Evolutionary conservation across 345 rosid species (phyloP), one percentile per base, ranked within the genome.

Genomic region (Conringia planisiliqua): DNA sequence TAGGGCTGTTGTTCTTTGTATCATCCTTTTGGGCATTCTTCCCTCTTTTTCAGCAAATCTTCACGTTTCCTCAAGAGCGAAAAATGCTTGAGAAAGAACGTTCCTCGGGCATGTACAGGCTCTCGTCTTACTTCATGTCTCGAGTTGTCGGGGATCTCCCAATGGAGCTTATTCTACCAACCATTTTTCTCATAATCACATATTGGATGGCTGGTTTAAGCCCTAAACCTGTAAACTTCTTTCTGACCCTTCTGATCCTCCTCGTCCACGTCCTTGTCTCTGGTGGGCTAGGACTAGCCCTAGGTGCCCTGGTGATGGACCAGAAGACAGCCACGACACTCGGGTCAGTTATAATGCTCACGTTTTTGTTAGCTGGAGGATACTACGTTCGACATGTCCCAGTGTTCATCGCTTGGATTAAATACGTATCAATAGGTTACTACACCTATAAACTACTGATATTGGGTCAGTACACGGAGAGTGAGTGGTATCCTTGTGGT

Each of bases 221-320:
- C 61, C 78, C 78, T 55, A 67, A 74, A 0, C 70, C 78, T 0
- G 39, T 1, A 17, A 73, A 79, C 65, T 87, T 87, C 79, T 22
- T 91, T 10, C 36, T 72, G 42, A 82, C 96, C 12, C 81, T 90
- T 55, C 30, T 74, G 44, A 38, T 65, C 17, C 73, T 87, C 61
- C 91, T 90, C 10, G 79, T 86, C 83, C 85, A 86, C 38, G 97
- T 95, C 78, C 85, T 95, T 46, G 97, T 95, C 10, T 84, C 99
- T 10, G 97, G 93, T 80, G 93, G 97, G 3, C 78, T 95, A 16
- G 99, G 99, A 24, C 80, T 95, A 17, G 97, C 92, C 1, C 82
- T 95, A 1, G 97, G 99, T 0, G 99, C 99, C 3, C 42, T 95
- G 64, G 81, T 95, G 14, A 87, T 90, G 96, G 96, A 95, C n/a